Percentiles rank a stretch among this genome's conserved stretches.
phyloP scores from a whole-genome alignment of 257 asterid species.

The Solanum bulbocastanum region DNA sequence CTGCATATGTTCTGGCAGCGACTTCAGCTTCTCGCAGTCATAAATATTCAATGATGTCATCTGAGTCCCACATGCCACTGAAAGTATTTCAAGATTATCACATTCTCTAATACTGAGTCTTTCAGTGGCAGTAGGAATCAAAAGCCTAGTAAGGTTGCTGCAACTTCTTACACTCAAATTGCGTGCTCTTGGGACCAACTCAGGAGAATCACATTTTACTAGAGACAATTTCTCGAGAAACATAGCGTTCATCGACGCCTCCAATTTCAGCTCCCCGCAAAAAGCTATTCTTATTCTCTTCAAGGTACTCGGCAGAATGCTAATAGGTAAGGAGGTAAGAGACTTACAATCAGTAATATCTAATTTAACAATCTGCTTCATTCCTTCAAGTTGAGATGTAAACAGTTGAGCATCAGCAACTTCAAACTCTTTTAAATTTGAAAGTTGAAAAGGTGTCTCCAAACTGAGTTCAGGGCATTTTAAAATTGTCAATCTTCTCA shows the following conservation, averaged over 20 bases:
- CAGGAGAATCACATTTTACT: not conserved
- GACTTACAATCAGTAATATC: not conserved
- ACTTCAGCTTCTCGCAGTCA: not conserved
- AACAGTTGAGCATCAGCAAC: not conserved
- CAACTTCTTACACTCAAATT: rapidly evolving
- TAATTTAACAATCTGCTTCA: not conserved
- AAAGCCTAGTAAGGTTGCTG: not conserved
- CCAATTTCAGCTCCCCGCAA: not conserved
- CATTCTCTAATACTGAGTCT: not conserved
- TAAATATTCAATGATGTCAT: not conserved
- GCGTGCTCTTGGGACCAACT: not conserved
- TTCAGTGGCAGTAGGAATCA: not conserved
- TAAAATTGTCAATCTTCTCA: not conserved
- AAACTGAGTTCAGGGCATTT: not conserved
- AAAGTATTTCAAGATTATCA: not conserved
- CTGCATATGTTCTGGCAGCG: not conserved
- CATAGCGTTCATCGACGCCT: not conserved
- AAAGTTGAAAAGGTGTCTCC: not conserved
- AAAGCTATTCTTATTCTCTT: rapidly evolving
- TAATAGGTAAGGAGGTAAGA: not conserved
- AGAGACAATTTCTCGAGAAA: rapidly evolving
- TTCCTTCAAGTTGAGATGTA: not conserved
- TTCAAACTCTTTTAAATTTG: not conserved
- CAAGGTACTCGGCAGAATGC: not conserved
- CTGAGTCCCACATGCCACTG: not conserved